A percentile compares a stretch with the other conserved stretches of the same genome.
Evolutionary conservation across 805 yeast genomes (phyloP).

Genomic region (Monosporozyma siamensis): DNA sequence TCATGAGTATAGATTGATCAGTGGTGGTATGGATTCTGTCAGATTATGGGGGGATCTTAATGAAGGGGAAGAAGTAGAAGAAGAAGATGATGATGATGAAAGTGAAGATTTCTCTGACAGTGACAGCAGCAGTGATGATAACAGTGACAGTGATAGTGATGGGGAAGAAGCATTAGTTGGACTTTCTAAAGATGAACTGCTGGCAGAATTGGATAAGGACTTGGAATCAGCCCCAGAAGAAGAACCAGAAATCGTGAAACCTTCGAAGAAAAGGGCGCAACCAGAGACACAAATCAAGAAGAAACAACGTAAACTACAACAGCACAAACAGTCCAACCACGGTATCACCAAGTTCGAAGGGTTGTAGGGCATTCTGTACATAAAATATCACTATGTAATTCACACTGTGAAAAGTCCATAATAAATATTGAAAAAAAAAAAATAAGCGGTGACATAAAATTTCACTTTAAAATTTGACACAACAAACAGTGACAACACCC

Average conservation of each 20-base stretch:
- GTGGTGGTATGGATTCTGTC: constrained; percentile 75
- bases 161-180: constrained; percentile 15
- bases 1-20: constrained; percentile 64
- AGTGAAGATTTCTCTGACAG: constrained; percentile 9
- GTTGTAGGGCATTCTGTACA: constrained; percentile 28
- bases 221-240: constrained; percentile 11
- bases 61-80: constrained; percentile 28
- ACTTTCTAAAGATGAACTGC: constrained; percentile 24
- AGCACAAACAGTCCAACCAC: constrained; percentile 36
- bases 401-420: neutral
- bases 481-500: too few relatives aligned
- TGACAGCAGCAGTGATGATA: constrained; percentile 11
- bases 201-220: constrained; percentile 27
- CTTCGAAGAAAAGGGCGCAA: constrained; percentile 6
- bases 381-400: neutral
- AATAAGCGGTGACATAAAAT: too few relatives aligned
- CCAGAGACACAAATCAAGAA: constrained; percentile 7
- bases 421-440: too few relatives aligned
- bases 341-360: constrained; percentile 61
- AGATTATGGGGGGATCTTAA: constrained; percentile 76
- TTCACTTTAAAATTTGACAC: too few relatives aligned
- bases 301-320: constrained; percentile 8
- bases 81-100: constrained; percentile 4
- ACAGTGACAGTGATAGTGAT: constrained; percentile 17
- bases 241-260: constrained; percentile 2